These are phyloP conservation scores for Calophaca sinica DNA, from an alignment of 306 rosid species.

Conservation along the genomic window DNA sequence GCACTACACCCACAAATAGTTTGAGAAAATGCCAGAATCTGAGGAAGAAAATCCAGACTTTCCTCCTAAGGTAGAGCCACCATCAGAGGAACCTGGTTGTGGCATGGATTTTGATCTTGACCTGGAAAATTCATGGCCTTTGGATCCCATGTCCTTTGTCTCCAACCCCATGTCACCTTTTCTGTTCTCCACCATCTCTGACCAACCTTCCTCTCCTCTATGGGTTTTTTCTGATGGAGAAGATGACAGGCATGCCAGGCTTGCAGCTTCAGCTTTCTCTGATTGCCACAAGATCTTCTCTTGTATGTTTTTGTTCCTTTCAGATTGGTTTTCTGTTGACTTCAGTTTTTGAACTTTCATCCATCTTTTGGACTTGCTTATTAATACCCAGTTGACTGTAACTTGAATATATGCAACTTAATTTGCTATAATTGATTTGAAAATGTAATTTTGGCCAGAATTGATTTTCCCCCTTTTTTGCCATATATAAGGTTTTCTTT, in stretches of 20 bases:
- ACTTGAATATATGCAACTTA: conserved; percentile 17
- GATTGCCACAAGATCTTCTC: conserved; percentile 54
- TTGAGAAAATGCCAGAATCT: conserved; percentile 66
- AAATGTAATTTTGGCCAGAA: conserved; percentile 16
- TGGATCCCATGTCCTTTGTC: conserved; percentile 71
- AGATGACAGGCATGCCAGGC: conserved; percentile 39
- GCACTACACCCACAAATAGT: conserved; percentile 11
- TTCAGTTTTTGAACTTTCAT: conserved; percentile 11
- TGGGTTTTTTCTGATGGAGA: conserved; percentile 74
- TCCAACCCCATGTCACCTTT: conserved; percentile 72
- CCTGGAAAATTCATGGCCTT: conserved; percentile 71
- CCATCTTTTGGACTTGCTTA: conserved; percentile 26
- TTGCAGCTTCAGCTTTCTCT: conserved; percentile 53
- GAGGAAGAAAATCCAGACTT: conserved; percentile 57
- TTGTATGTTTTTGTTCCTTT: conserved; percentile 57
- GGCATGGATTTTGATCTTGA: conserved; percentile 87
- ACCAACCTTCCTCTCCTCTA: conserved; percentile 70
- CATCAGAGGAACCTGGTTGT: conserved; percentile 22
- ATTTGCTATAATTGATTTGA: conserved; percentile 30
- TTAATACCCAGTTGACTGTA: conserved; percentile 21
- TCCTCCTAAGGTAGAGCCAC: conserved; percentile 49
- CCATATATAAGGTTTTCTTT: neutral
- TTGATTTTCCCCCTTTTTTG: conserved; percentile 7
- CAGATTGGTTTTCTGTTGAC: conserved; percentile 15
- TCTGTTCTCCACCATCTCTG: conserved; percentile 55